Conservation (phyloP, 257 asterid species). For the Linderniella brevidens region DNA sequence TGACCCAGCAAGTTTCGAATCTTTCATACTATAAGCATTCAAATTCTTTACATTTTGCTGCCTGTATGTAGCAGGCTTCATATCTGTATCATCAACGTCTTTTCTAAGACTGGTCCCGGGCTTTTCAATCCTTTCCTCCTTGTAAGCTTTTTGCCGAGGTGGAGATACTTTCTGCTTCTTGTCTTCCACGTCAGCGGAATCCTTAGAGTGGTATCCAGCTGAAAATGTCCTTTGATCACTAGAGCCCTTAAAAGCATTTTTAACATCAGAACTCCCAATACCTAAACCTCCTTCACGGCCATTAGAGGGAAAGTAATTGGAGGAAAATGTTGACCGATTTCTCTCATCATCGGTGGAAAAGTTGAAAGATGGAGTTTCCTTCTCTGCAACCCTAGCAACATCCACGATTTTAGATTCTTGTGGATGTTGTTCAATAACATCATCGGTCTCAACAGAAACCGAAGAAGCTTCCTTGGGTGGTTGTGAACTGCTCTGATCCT, state of each 20-base stretch:
- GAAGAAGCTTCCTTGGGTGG: constrained; percentile 58
- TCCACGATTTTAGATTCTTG: constrained; percentile 45
- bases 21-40: constrained; percentile 20
- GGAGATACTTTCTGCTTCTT: constrained; percentile 71
- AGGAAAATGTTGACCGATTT: constrained; percentile 27
- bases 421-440: constrained; percentile 37
- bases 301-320: constrained; percentile 28
- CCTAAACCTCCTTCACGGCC: constrained; percentile 35
- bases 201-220: constrained; percentile 21
- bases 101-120: constrained; percentile 29
- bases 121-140: constrained; percentile 60
- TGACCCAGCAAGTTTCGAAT: constrained; percentile 31
- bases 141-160: constrained; percentile 42
- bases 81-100: constrained; percentile 30
- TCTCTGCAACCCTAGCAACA: constrained; percentile 34
- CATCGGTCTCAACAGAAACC: constrained; percentile 28
- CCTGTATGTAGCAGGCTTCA: constrained; percentile 28
- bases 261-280: constrained; percentile 29
- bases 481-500: constrained; percentile 48
- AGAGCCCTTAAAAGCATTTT: constrained; percentile 26
- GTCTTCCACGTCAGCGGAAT: constrained; percentile 41
- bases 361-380: constrained; percentile 37
- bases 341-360: constrained; percentile 30
- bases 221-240: constrained; percentile 38
- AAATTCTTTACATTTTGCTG: constrained; percentile 26